phyloP scores from a whole-genome alignment of 306 rosid genomes.

The Inga oerstediana region DNA sequence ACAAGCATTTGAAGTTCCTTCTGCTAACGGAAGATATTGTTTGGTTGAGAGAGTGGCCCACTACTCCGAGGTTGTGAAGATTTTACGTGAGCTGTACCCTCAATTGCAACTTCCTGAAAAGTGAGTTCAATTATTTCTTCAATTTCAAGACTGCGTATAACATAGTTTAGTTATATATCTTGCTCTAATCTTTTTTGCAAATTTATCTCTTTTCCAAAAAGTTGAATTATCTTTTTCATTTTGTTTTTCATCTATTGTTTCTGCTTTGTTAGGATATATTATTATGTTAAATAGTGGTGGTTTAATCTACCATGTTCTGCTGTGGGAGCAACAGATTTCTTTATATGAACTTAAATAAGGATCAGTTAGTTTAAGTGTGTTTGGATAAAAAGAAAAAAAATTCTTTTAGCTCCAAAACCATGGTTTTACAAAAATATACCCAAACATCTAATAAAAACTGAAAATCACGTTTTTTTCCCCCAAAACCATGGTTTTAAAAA shows the following conservation, averaged over 20 bases:
- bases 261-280: not conserved
- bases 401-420: too few species aligned
- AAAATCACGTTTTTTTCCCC: too few species aligned
- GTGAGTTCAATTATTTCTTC: slow-evolving; percentile 39
- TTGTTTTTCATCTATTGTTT: not conserved
- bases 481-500: too few species aligned
- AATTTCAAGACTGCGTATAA: not conserved
- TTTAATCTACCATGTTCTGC: not conserved
- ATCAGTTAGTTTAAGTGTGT: not conserved
- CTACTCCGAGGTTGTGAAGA: slow-evolving; percentile 46
- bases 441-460: too few species aligned
- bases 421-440: too few species aligned
- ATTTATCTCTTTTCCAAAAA: not conserved
- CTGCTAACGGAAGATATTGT: slow-evolving; percentile 78
- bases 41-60: slow-evolving; percentile 63
- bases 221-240: not conserved
- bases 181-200: not conserved
- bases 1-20: slow-evolving; percentile 67
- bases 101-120: slow-evolving; percentile 57
- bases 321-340: not conserved
- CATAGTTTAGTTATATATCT: not conserved
- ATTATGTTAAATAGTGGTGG: not conserved
- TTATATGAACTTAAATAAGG: not conserved
- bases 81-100: slow-evolving; percentile 55
- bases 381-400: too few species aligned